These are phyloP conservation scores for Tricholoma terreum DNA, from an alignment of 768 basidiomycete genomes.

Conservation along the genomic window DNA sequence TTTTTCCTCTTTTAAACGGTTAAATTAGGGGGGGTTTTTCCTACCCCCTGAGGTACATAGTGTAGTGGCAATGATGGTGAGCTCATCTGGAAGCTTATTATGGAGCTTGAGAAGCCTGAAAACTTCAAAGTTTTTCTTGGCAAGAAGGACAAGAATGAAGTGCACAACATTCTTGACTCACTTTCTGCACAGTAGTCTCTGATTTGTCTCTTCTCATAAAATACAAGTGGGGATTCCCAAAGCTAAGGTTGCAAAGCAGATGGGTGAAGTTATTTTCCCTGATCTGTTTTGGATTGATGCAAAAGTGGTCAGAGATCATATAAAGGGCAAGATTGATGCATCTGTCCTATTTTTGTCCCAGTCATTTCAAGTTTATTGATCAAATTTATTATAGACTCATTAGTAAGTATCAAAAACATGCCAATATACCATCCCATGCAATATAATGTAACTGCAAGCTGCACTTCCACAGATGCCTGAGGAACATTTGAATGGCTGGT, in stretches of 20 bases:
- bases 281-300: neutral
- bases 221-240: neutral
- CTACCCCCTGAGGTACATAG: too few relatives aligned
- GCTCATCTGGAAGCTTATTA: neutral
- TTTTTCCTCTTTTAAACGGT: too few relatives aligned
- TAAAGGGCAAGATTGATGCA: neutral
- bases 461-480: conserved; percentile 14
- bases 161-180: neutral
- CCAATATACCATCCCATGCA: conserved; percentile 10
- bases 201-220: neutral
- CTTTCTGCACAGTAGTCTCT: neutral
- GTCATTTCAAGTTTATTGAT: neutral
- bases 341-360: neutral
- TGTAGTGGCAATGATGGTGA: neutral
- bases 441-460: conserved; percentile 16
- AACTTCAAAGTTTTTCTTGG: conserved; percentile 1
- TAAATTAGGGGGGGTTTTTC: too few relatives aligned
- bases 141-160: conserved; percentile 1
- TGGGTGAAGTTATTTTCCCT: neutral
- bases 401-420: neutral
- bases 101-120: neutral
- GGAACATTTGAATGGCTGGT: conserved; percentile 6
- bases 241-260: neutral
- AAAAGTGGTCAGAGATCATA: neutral
- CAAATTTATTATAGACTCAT: neutral